Base-by-base conservation (phyloP, 768 basidiomycete genomes). In the Tylopilus sp. region DNA sequence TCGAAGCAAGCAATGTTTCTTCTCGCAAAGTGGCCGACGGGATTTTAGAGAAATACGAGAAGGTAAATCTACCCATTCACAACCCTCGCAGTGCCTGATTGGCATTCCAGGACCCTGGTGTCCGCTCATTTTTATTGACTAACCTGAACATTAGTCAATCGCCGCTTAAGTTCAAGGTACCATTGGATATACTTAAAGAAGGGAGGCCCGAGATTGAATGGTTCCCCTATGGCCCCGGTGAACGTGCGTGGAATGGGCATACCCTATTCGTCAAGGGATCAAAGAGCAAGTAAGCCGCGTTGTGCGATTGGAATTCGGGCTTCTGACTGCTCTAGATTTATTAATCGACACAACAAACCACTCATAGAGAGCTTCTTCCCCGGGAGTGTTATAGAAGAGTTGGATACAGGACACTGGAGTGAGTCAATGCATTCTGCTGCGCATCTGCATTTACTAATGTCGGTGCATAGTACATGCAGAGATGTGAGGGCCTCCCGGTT, bases 321-420 rank as follows among this genome's bases (percentile, higher is more conserved):
- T 35, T 30, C 47, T 61, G 11, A 68, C 28, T 33, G 13, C 12
- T 18, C 26, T 51, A 86, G 87, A 47, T 92, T 86, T 68, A 82
- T 94, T 63, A 93, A 91, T 56, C 69, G 75, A 22, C 74, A 80
- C 48, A 91, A 94, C 61, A 68, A 83, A 7, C 79, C 81, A 0
- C 57, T 78, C 6, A 78, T 85, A 36, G 64, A 79, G 52, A 63
- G 74, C 25, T 91, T 90, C 68, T 97, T 95, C 71, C 92, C 93
- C 0, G 71, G 76, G 33, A 79, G 81, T 74, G 63, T 58, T 10
- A 60, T 95, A 9, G 79, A 83, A 61, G 75, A 69, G 22, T 68
- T 95, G 23, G 84, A 91, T 51, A 73, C 92, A 0, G 83, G 85
- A 1, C 94, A 98, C 68, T 98, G 94, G 94, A 87, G 89, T 90